These are phyloP conservation scores for Gracilaria gracilis DNA, from an alignment of 23 red algal species.

Conservation along the genomic window DNA sequence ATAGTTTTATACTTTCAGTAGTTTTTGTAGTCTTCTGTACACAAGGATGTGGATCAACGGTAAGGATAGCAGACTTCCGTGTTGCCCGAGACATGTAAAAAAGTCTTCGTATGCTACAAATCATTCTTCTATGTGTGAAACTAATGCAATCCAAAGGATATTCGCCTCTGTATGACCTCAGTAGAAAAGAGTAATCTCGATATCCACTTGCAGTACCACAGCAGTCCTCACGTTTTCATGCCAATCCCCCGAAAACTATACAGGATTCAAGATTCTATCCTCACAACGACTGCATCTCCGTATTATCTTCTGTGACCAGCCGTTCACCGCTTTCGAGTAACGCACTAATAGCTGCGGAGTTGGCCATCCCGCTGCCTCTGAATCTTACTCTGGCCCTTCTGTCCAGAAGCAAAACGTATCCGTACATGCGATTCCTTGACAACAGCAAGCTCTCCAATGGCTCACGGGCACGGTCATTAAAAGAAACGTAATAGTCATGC, in stretches of 20 bases:
- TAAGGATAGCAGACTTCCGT: neutral
- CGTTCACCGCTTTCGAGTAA: conserved; percentile 28
- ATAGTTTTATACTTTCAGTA: neutral
- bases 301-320: conserved; percentile 46
- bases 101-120: neutral
- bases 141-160: neutral
- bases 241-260: no score
- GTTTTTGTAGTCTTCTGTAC: conserved; percentile 1
- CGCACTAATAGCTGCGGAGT: conserved; percentile 4
- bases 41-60: neutral
- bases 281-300: neutral
- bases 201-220: neutral
- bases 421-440: conserved; percentile 67
- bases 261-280: no score
- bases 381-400: conserved; percentile 54
- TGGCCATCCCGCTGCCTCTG: conserved; percentile 51
- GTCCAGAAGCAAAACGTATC: conserved; percentile 69
- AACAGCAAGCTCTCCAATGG: conserved; percentile 56
- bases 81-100: neutral
- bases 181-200: neutral
- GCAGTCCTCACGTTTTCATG: neutral
- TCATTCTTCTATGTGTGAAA: neutral
- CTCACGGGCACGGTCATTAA: conserved; percentile 58
- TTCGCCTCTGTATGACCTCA: neutral
- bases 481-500: conserved; percentile 67